Evolutionary conservation across 2,329 filamentous ascomycete species (phyloP), one percentile per base, ranked within the genome.

Genomic region (Albifimbria verrucaria): DNA sequence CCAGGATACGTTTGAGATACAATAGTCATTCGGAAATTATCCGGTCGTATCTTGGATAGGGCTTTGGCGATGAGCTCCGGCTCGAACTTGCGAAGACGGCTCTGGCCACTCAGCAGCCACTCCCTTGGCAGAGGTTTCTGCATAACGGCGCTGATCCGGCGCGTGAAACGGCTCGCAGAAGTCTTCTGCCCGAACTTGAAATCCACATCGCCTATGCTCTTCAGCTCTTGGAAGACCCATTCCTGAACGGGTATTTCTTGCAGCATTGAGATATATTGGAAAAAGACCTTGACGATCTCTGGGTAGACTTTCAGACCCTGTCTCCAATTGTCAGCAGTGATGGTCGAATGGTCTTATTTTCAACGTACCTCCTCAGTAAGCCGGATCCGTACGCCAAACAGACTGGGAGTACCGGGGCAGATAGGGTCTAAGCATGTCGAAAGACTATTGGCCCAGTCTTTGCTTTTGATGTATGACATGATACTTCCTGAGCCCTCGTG

Each of bases 111-210:
- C 10, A 99, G 78, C 17, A 99, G 78, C 85, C 88, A 90, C 66
- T 97, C 90, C 57, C 92, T 84, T 2, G 92, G 91, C 44, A 95
- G 76, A 2, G 89, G 89, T 69, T 89, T 92, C 68, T 97, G 94
- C 94, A 99, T 97, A 18, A 91, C 83, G 18, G 88, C 85, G 65
- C 88, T 92, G 58, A 91, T 85, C 55, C 83, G 85, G 75, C 91
- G 96, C 0, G 92, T 94, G 63, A 97, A 97, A 24, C 88, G 84
- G 66, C 88, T 94, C 2, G 93, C 91, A 1, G 90, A 90, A 2
- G 86, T 90, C 77, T 97, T 97, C 68, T 97, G 90, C 71, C 87
- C 90, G 73, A 96, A 99, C 59, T 89, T 90, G 78, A 99, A 99
- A 61, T 96, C 89, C 12, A 97, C 90, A 60, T 97, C 92, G 44